Percentiles rank a stretch among this genome's conserved stretches.
Evolutionary conservation across 768 basidiomycete species (phyloP).

Genomic region (Coprinopsis cinerea): DNA sequence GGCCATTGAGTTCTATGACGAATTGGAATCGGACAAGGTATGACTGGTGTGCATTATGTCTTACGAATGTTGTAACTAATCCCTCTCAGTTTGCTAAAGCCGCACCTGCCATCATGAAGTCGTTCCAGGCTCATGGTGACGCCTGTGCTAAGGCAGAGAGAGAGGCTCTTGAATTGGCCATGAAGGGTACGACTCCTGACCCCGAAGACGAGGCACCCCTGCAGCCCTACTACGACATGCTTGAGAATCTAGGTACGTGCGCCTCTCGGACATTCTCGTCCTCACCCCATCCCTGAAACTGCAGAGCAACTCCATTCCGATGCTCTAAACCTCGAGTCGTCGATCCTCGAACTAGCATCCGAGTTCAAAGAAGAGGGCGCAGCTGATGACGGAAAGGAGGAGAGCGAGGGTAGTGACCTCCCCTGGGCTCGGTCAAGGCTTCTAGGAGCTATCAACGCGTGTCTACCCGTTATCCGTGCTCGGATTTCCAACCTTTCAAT

Average conservation of each 20-base stretch:
- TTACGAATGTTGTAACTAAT: constrained; percentile 1
- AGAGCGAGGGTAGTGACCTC: constrained; percentile 11
- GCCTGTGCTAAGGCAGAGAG: constrained; percentile 34
- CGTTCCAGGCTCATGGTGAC: constrained; percentile 42
- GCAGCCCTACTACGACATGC: constrained; percentile 35
- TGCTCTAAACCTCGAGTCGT: constrained; percentile 21
- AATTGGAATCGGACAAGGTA: constrained; percentile 30
- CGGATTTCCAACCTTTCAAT: constrained; percentile 40
- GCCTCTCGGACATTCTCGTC: neutral
- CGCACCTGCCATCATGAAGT: constrained; percentile 44
- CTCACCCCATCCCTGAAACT: constrained; percentile 5
- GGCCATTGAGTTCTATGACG: constrained; percentile 38
- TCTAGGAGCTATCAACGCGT: constrained; percentile 36
- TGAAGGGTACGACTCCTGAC: constrained; percentile 18
- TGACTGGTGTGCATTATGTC: constrained; percentile 17
- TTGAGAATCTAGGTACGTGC: constrained; percentile 34
- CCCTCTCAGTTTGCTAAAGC: constrained; percentile 32
- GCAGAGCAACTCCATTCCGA: constrained; percentile 22
- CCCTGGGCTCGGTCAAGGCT: constrained; percentile 34
- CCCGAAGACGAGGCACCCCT: constrained; percentile 35
- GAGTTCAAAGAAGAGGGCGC: neutral
- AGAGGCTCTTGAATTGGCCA: constrained; percentile 39
- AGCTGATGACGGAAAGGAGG: neutral
- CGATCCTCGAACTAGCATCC: constrained; percentile 18
- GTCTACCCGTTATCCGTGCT: constrained; percentile 41